Conservation (phyloP, 306 rosid species). For the Fagus sylvatica region DNA sequence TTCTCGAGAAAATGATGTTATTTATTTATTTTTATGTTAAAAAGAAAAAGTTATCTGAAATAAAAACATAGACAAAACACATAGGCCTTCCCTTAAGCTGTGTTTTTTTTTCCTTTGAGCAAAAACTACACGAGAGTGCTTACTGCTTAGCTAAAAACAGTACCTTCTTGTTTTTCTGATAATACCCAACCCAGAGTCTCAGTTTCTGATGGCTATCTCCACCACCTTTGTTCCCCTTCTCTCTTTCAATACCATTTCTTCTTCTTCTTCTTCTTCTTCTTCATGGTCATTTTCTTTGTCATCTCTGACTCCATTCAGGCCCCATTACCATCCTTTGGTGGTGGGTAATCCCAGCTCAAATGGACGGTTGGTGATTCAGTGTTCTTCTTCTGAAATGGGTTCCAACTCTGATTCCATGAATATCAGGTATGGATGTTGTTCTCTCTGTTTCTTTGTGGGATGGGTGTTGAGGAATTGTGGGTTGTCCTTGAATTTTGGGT, state of each 20-base stretch:
- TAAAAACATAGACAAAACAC: too few relatives aligned
- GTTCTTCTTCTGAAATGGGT: constrained; percentile 37
- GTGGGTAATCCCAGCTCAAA: constrained; percentile 9
- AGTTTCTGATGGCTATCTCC: constrained; percentile 37
- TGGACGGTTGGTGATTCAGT: constrained; percentile 20
- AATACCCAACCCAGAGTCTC: neutral
- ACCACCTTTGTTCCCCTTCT: constrained; percentile 23
- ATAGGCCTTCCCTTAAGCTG: too few relatives aligned
- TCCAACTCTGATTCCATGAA: constrained; percentile 33
- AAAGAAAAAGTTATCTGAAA: neutral
- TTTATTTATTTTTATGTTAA: too few relatives aligned
- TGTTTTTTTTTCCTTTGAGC: too few relatives aligned
- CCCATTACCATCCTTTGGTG: constrained; percentile 11
- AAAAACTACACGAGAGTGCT: too few relatives aligned
- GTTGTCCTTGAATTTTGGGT: neutral
- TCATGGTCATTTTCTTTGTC: constrained; percentile 23
- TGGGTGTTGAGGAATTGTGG: neutral
- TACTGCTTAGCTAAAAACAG: neutral
- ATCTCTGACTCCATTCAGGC: constrained; percentile 22
- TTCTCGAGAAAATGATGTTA: neutral
- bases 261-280: constrained; percentile 17
- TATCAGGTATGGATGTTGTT: constrained; percentile 26
- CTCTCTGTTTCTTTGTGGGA: neutral
- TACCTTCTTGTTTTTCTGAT: neutral
- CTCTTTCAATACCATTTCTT: constrained; percentile 23